phyloP scores from a whole-genome alignment of 1,284 basidiomycete genomes.

The Amylostereum areolatum region DNA sequence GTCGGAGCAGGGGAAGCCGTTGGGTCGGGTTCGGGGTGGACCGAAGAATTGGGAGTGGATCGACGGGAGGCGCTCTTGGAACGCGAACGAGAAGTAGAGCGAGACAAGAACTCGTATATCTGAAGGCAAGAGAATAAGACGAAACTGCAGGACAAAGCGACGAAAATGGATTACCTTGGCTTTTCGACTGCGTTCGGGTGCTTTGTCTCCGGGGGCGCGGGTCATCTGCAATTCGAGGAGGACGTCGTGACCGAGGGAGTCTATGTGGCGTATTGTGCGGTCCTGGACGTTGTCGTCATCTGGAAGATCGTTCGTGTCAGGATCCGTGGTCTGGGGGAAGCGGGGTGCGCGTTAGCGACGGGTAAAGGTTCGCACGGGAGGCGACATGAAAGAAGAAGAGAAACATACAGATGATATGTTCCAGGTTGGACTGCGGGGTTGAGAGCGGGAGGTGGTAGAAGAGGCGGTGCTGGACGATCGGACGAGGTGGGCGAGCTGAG shows the following conservation, averaged over 20 bases:
- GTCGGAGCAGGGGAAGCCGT: conserved; percentile 18
- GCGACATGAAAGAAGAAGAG: no score
- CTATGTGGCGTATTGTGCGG: conserved; percentile 10
- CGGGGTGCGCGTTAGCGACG: background rate
- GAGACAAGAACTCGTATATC: conserved; percentile 29
- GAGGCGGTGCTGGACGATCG: conserved; percentile 22
- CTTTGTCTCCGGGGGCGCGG: conserved; percentile 5
- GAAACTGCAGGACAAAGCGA: background rate
- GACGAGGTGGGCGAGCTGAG: conserved; percentile 25
- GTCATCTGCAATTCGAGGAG: conserved; percentile 8
- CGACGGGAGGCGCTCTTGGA: conserved; percentile 23
- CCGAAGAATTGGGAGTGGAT: conserved; percentile 23
- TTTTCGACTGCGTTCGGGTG: conserved; percentile 8
- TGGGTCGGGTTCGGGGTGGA: conserved; percentile 16
- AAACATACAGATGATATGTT: background rate
- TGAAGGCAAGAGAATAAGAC: conserved; percentile 4
- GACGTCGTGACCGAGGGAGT: background rate
- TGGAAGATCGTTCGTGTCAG: background rate
- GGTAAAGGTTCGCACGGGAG: background rate
- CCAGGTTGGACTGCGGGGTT: conserved; percentile 4
- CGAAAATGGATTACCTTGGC: conserved; percentile 11
- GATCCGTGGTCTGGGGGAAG: background rate
- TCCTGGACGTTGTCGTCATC: conserved; percentile 5
- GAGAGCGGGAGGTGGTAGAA: conserved; percentile 13
- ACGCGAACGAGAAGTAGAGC: conserved; percentile 24